These are phyloP conservation scores for Zostera marina DNA, from an alignment of 116 monocot genomes.

Conservation along the genomic window DNA sequence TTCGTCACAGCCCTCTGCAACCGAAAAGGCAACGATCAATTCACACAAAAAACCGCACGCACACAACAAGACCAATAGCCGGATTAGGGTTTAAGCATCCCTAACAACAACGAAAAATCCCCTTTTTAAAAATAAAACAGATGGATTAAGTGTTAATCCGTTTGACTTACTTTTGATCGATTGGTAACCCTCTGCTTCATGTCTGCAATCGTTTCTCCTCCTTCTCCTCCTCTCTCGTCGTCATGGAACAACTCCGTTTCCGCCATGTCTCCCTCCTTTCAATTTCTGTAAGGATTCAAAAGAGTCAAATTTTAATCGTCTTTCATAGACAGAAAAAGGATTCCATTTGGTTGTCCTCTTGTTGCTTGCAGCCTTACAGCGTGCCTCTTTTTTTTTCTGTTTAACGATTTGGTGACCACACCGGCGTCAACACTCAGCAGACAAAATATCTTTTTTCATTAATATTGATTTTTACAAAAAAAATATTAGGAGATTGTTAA, in stretches of 20 bases:
- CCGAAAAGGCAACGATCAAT: neutral
- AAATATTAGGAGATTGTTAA: too few species aligned
- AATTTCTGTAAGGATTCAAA: neutral
- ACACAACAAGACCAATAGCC: neutral
- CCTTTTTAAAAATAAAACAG: neutral
- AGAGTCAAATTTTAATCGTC: neutral
- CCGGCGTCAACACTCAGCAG: too few species aligned
- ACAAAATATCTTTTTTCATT: too few species aligned
- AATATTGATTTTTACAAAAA: too few species aligned
- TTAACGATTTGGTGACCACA: too few species aligned
- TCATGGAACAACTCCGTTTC: neutral
- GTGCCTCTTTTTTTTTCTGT: too few species aligned
- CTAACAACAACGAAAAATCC: neutral
- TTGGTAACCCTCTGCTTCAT: slow-evolving; percentile 3
- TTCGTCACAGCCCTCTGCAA: slow-evolving; percentile 14
- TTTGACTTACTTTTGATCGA: slow-evolving; percentile 3
- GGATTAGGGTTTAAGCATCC: neutral
- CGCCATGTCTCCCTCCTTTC: neutral
- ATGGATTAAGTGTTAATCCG: neutral
- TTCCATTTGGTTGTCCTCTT: too few species aligned
- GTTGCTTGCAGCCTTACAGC: too few species aligned
- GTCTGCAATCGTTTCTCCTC: neutral
- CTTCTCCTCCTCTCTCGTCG: slow-evolving; percentile 1
- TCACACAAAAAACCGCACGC: neutral
- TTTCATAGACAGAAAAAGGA: neutral